phyloP scores from a whole-genome alignment of 2,329 filamentous ascomycete species.

The Alternaria incomplexa region DNA sequence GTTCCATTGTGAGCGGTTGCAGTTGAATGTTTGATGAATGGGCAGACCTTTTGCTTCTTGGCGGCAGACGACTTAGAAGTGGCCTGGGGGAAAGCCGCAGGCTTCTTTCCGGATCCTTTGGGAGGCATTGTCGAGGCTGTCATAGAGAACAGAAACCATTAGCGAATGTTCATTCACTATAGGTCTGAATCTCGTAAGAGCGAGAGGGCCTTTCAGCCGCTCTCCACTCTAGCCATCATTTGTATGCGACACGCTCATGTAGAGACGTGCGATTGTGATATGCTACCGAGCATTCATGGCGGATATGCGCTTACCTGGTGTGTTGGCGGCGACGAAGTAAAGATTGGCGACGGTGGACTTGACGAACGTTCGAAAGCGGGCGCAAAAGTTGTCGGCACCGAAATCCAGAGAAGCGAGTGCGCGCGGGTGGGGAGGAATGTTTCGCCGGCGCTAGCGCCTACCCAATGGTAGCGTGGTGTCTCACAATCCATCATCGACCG shows the following conservation, averaged over 20 bases:
- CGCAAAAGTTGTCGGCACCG: constrained; percentile 23
- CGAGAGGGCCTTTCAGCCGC: constrained; percentile 44
- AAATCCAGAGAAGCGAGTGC: constrained; percentile 29
- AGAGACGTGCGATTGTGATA: constrained; percentile 39
- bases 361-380: constrained; percentile 16
- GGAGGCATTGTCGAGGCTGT: constrained; percentile 78
- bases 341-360: constrained; percentile 33
- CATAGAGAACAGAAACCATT: constrained; percentile 99
- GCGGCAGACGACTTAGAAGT: constrained; percentile 71
- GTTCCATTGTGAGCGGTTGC: constrained; percentile 27
- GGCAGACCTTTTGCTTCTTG: constrained; percentile 94
- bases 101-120: constrained; percentile 95
- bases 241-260: constrained; percentile 39
- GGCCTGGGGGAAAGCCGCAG: constrained; percentile 69
- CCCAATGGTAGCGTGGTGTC: constrained; percentile 18
- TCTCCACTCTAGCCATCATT: constrained; percentile 48
- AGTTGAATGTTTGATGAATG: neutral
- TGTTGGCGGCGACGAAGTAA: constrained; percentile 42
- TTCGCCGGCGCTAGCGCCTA: constrained; percentile 20
- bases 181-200: constrained; percentile 51
- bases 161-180: constrained; percentile 74
- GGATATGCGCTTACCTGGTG: constrained; percentile 47
- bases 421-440: constrained; percentile 10
- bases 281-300: constrained; percentile 40
- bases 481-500: constrained; percentile 1